A percentile compares a stretch with the other conserved stretches of the same genome.
phyloP scores from a whole-genome alignment of 352 stramenopile species.

The Aphanomyces invadans region DNA sequence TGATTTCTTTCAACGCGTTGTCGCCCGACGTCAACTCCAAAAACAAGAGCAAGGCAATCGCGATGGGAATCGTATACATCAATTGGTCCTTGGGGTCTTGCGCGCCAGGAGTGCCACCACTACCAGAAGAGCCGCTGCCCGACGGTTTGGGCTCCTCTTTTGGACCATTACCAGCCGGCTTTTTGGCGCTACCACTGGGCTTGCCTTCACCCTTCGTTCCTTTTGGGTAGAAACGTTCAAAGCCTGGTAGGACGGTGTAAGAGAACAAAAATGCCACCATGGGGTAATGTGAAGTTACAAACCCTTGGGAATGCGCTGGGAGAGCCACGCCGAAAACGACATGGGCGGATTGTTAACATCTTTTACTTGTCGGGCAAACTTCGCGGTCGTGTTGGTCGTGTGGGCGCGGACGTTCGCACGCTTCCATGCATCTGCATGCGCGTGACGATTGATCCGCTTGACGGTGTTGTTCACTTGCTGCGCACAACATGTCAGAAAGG shows the following conservation, averaged over 20 bases:
- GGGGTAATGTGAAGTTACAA: no score
- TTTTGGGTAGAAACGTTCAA: conserved; percentile 82
- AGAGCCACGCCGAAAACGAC: conserved; percentile 65
- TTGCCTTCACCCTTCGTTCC: conserved; percentile 32
- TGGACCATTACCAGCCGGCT: conserved; percentile 28
- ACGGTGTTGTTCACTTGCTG: conserved; percentile 65
- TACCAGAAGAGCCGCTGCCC: conserved; percentile 35
- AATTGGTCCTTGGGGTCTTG: conserved; percentile 46
- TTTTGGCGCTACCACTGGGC: conserved; percentile 32
- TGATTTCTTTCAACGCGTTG: conserved; percentile 87
- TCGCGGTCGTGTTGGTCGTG: conserved; percentile 21
- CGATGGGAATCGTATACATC: conserved; percentile 66
- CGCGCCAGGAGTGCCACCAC: conserved; percentile 31
- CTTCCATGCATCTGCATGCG: conserved; percentile 15
- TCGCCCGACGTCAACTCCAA: conserved; percentile 62
- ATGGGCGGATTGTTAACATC: conserved; percentile 28
- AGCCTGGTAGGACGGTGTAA: conserved; percentile 35
- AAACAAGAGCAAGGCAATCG: conserved; percentile 61
- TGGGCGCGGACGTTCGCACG: conserved; percentile 12
- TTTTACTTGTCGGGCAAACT: conserved; percentile 37
- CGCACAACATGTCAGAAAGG: not conserved
- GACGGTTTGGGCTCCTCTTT: conserved; percentile 43
- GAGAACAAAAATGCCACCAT: not conserved
- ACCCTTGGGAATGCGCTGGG: conserved; percentile 72
- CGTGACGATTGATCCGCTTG: conserved; percentile 28